Percentiles rank a stretch among this genome's conserved stretches.
Evolutionary conservation across 2,329 filamentous ascomycete genomes (phyloP).

Genomic region (Penicillium sp.): DNA sequence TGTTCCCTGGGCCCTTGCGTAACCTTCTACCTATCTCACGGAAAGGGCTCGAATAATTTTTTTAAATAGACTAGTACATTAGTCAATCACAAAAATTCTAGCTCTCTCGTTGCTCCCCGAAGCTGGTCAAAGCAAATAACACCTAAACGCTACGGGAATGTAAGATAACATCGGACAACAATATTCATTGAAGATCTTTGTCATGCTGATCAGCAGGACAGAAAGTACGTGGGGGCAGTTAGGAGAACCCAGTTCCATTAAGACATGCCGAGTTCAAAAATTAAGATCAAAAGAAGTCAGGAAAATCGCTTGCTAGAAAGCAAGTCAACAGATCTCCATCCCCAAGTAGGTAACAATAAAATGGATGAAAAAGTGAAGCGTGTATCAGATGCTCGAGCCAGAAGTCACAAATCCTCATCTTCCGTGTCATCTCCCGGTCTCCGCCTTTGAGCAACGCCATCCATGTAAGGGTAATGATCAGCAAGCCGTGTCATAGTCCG

Average conservation of each 20-base stretch:
- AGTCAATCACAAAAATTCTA: neutral
- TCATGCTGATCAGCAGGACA: neutral
- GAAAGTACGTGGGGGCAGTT: neutral
- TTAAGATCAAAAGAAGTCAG: neutral
- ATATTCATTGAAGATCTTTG: neutral
- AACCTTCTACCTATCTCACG: too few relatives aligned
- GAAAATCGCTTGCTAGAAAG: neutral
- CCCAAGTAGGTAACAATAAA: neutral
- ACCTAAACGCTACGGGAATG: neutral
- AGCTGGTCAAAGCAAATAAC: neutral
- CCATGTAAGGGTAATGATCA: constrained; percentile 27
- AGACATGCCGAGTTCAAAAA: neutral
- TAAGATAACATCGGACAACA: neutral
- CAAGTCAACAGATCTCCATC: neutral
- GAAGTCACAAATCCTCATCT: constrained; percentile 16
- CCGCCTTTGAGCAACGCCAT: constrained; percentile 6
- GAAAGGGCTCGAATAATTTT: neutral
- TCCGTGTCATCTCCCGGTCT: neutral
- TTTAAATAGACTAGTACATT: neutral
- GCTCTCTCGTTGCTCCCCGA: neutral
- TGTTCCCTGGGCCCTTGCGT: too few relatives aligned
- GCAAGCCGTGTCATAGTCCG: constrained; percentile 54
- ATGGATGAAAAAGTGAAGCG: neutral
- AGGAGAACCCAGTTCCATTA: neutral
- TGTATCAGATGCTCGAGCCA: too few relatives aligned